These are phyloP conservation scores for Multifurca ochricompacta DNA, from an alignment of 768 basidiomycete genomes.

Conservation along the genomic window DNA sequence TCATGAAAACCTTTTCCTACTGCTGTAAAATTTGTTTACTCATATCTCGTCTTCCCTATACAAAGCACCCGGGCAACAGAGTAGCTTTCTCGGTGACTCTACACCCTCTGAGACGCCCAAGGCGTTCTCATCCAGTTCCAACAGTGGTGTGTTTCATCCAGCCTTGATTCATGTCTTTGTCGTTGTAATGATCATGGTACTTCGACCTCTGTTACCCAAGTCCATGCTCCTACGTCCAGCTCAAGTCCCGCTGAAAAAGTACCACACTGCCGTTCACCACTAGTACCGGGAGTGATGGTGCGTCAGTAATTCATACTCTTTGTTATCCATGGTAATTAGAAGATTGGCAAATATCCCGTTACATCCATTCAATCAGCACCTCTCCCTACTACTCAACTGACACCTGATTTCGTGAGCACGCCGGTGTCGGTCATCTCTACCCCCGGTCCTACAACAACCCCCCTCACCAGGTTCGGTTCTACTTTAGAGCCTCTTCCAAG, in stretches of 20 bases:
- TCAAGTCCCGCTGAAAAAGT: neutral
- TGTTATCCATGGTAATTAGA: neutral
- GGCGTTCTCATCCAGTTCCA: neutral
- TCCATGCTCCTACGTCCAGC: neutral
- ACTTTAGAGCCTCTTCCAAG: neutral
- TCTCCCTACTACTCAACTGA: neutral
- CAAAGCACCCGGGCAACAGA: neutral
- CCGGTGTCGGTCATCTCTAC: neutral
- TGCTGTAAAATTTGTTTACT: neutral
- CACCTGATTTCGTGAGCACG: neutral
- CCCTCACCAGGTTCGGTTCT: neutral
- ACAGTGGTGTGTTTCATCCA: neutral
- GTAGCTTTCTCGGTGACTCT: neutral
- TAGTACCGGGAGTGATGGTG: neutral
- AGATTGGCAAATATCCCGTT: neutral
- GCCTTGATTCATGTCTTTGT: neutral
- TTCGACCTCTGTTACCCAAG: neutral
- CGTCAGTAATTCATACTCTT: neutral
- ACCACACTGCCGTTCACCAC: neutral
- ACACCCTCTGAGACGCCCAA: neutral
- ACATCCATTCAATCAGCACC: neutral
- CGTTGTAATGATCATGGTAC: neutral
- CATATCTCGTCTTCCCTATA: neutral
- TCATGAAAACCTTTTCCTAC: neutral
- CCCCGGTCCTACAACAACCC: neutral